Conservation (phyloP, 805 yeast genomes). For the Kodamaea hsintzibuensis region DNA sequence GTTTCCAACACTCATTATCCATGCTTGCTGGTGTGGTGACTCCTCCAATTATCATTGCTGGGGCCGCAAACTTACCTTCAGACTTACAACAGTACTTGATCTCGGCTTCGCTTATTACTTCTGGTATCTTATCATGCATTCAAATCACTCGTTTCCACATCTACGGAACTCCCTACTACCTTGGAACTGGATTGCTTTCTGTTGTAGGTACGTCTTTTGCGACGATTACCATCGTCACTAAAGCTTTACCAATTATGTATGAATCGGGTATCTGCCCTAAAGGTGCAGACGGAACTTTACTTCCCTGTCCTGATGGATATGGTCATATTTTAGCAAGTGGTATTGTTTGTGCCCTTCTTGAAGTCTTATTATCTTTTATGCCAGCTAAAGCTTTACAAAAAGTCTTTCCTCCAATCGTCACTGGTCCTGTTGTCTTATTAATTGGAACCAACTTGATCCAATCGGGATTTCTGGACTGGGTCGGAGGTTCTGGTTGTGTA, state of each 20-base stretch:
- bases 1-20: slow-evolving; percentile 84
- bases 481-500: slow-evolving; percentile 78
- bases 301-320: slow-evolving; percentile 88
- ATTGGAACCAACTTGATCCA: slow-evolving; percentile 73
- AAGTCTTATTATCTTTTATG: slow-evolving; percentile 69
- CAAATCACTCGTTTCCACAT: slow-evolving; percentile 84
- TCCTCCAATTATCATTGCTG: slow-evolving; percentile 75
- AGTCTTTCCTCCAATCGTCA: slow-evolving; percentile 85
- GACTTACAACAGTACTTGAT: slow-evolving; percentile 40
- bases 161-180: slow-evolving; percentile 66
- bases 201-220: slow-evolving; percentile 93
- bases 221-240: slow-evolving; percentile 76
- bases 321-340: slow-evolving; percentile 86
- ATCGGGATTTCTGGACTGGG: slow-evolving; percentile 81
- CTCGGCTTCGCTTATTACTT: slow-evolving; percentile 37
- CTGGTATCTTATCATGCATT: slow-evolving; percentile 60
- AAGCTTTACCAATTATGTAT: slow-evolving; percentile 83
- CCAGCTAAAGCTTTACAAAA: slow-evolving; percentile 73
- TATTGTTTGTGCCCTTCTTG: slow-evolving; percentile 73
- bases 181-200: slow-evolving; percentile 87
- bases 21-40: slow-evolving; percentile 91
- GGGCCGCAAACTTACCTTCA: slow-evolving; percentile 57
- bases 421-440: slow-evolving; percentile 88
- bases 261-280: slow-evolving; percentile 63
- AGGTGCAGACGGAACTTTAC: slow-evolving; percentile 60